A percentile compares a stretch with the other conserved stretches of the same genome.
phyloP scores from a whole-genome alignment of 2,329 filamentous ascomycete species.

The Mycogone perniciosa region DNA sequence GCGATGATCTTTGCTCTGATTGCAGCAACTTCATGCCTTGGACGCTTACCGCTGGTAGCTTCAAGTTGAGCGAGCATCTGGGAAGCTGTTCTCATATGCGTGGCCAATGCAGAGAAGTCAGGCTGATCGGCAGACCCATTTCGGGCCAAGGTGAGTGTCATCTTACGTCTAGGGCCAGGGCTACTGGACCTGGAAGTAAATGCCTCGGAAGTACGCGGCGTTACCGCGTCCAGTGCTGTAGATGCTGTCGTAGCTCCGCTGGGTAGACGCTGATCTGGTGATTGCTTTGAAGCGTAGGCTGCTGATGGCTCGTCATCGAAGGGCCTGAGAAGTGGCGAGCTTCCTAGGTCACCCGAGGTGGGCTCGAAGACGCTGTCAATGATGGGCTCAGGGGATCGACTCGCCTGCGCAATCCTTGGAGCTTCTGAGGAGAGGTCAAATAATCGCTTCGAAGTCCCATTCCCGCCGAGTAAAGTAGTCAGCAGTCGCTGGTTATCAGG shows the following conservation, averaged over 20 bases:
- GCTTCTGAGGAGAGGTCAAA: slow-evolving; percentile 64
- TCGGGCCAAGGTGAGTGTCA: slow-evolving; percentile 52
- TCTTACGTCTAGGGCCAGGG: slow-evolving; percentile 53
- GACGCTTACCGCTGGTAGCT: slow-evolving; percentile 71
- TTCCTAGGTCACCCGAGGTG: slow-evolving; percentile 69
- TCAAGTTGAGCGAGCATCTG: slow-evolving; percentile 84
- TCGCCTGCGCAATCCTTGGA: slow-evolving; percentile 42
- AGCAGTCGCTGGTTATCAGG: slow-evolving; percentile 65
- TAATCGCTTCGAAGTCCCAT: slow-evolving; percentile 51
- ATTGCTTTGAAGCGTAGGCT: slow-evolving; percentile 23
- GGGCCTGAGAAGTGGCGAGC: slow-evolving; percentile 60
- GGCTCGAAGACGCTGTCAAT: slow-evolving; percentile 78
- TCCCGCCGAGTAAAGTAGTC: slow-evolving; percentile 49
- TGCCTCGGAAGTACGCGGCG: slow-evolving; percentile 63
- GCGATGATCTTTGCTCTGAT: slow-evolving; percentile 84
- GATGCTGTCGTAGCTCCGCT: slow-evolving; percentile 57
- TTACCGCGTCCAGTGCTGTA: slow-evolving; percentile 53
- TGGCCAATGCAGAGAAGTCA: slow-evolving; percentile 75
- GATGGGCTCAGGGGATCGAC: slow-evolving; percentile 37
- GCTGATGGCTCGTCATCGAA: slow-evolving; percentile 41
- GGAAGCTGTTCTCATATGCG: slow-evolving; percentile 80
- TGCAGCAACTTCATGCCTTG: slow-evolving; percentile 72
- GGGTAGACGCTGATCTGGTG: slow-evolving; percentile 46
- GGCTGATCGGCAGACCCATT: slow-evolving; percentile 60
- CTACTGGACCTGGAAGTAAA: slow-evolving; percentile 63